phyloP scores from a whole-genome alignment of 768 basidiomycete genomes.

The Russula griseocarnosa region DNA sequence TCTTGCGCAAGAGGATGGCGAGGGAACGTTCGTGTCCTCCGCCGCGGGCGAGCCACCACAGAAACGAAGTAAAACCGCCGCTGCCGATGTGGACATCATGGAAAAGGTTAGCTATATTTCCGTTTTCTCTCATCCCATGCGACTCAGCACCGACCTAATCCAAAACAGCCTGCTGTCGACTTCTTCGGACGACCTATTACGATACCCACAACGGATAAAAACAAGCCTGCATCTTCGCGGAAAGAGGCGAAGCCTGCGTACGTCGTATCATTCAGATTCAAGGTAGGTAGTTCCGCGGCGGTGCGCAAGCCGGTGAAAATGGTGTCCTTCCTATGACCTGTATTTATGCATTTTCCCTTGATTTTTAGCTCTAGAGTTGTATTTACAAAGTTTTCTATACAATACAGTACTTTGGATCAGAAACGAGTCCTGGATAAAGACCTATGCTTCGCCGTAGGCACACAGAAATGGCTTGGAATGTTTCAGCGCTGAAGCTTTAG shows the following conservation, averaged over 20 bases:
- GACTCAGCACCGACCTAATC: no score
- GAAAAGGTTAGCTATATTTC: conserved; percentile 21
- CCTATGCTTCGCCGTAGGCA: no score
- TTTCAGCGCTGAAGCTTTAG: no score
- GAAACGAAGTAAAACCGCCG: conserved; percentile 21
- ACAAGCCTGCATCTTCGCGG: conserved; percentile 27
- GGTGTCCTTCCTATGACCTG: conserved; percentile 54
- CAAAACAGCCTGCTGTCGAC: conserved; percentile 73
- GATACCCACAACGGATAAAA: conserved; percentile 9
- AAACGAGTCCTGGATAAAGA: not conserved
- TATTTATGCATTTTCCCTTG: not conserved
- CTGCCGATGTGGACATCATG: conserved; percentile 3
- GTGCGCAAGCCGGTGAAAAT: conserved; percentile 88
- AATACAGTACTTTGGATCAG: not conserved
- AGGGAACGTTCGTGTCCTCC: conserved; percentile 14
- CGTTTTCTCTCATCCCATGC: not conserved
- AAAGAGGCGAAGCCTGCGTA: conserved; percentile 35
- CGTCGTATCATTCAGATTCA: conserved; percentile 70
- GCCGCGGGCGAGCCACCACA: conserved; percentile 15
- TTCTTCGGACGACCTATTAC: conserved; percentile 87
- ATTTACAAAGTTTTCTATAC: not conserved
- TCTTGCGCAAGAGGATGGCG: conserved; percentile 3
- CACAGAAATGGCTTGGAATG: no score
- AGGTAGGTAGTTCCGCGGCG: conserved; percentile 91
- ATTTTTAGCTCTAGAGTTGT: not conserved